Conservation (phyloP, 2,329 filamentous ascomycete genomes). For the Drechslerella coelobrocha region DNA sequence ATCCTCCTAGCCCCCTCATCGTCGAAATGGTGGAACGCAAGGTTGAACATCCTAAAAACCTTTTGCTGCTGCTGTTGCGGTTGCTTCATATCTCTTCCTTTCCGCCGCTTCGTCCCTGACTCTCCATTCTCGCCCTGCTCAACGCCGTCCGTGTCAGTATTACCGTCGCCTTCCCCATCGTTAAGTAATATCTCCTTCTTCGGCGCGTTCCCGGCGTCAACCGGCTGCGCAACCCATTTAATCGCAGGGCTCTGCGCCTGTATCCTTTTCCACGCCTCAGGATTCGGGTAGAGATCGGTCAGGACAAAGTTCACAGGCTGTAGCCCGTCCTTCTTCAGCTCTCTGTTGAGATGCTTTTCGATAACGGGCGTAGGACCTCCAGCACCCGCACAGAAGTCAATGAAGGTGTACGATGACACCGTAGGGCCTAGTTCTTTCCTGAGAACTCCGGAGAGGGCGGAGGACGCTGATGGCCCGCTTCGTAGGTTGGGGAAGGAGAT, state of each 20-base stretch:
- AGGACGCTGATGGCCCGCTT: slow-evolving; percentile 59
- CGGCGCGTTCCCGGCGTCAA: slow-evolving; percentile 72
- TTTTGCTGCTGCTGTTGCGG: slow-evolving; percentile 63
- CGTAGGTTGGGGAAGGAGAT: slow-evolving; percentile 59
- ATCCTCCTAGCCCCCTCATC: slow-evolving; percentile 69
- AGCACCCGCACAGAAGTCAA: slow-evolving; percentile 78
- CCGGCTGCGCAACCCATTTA: slow-evolving; percentile 66
- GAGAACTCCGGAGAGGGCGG: slow-evolving; percentile 68
- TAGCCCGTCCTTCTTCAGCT: slow-evolving; percentile 40
- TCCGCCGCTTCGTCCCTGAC: too few species aligned
- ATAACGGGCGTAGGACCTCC: slow-evolving; percentile 74
- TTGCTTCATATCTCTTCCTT: slow-evolving; percentile 53
- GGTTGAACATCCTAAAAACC: slow-evolving; percentile 73
- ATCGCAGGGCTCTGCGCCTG: slow-evolving; percentile 63
- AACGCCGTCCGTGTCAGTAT: too few species aligned
- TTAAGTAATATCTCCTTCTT: slow-evolving; percentile 58
- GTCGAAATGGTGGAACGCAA: slow-evolving; percentile 79
- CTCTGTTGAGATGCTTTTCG: slow-evolving; percentile 66
- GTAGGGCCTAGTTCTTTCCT: slow-evolving; percentile 62
- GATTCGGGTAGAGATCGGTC: slow-evolving; percentile 71
- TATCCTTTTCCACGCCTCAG: slow-evolving; percentile 67
- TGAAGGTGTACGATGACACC: slow-evolving; percentile 67
- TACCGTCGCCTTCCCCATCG: neutral
- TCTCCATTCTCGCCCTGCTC: too few species aligned
- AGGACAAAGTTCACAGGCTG: slow-evolving; percentile 66